Evolutionary conservation across 2,329 filamentous ascomycete species (phyloP).

Genomic region (Bipolaris zeicola): DNA sequence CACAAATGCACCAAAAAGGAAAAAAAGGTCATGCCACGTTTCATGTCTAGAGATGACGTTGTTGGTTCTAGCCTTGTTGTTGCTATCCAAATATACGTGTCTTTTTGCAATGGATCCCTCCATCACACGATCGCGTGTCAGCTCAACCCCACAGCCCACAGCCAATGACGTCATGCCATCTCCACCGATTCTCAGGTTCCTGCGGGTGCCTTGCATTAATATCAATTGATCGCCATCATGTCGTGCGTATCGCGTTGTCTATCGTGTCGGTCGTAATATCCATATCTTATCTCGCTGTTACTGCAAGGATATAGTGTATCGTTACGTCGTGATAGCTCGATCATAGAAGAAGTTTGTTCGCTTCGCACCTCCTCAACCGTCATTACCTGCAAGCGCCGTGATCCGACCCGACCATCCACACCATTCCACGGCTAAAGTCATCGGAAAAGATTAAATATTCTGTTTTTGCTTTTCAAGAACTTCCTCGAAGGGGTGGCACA

Average conservation of each 20-base stretch:
- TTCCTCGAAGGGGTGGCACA: constrained; percentile 30
- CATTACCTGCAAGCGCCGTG: constrained; percentile 2
- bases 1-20: not conserved
- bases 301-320: constrained; percentile 24
- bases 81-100: constrained; percentile 29
- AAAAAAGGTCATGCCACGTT: not conserved
- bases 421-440: not conserved
- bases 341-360: not conserved
- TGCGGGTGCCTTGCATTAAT: constrained; percentile 46
- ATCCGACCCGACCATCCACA: constrained; percentile 1
- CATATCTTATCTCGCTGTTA: constrained; percentile 17
- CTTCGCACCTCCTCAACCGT: constrained; percentile 10
- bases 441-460: constrained; percentile 48
- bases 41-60: constrained; percentile 13
- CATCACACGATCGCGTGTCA: constrained; percentile 26
- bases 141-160: constrained; percentile 9
- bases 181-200: constrained; percentile 10
- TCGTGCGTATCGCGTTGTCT: constrained; percentile 4
- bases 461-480: constrained; percentile 43
- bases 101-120: constrained; percentile 18
- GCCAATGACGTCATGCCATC: constrained; percentile 35
- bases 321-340: constrained; percentile 22
- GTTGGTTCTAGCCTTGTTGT: constrained; percentile 18
- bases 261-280: constrained; percentile 9
- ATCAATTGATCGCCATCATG: constrained; percentile 28